Base-by-base conservation (phyloP, 192 early-diverging fungal species). In the Phlyctochytrium arcticum region DNA sequence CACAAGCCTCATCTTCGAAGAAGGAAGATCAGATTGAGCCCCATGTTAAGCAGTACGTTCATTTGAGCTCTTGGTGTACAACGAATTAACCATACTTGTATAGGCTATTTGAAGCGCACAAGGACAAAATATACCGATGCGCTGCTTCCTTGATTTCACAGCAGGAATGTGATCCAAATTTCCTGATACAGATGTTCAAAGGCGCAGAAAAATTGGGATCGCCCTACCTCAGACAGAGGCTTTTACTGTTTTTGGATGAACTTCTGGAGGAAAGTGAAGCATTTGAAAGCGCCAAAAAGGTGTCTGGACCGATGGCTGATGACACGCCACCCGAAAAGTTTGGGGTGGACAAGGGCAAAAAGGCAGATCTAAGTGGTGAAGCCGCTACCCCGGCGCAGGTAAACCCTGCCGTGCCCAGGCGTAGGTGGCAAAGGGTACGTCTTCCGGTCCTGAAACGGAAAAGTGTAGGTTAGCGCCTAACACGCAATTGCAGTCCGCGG, bases 131-230 rank as follows among this genome's bases (percentile, higher is more conserved):
- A 39, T 75, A 79, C 68, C 54, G 62, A 8, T 59, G 57, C 26
- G 77, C 77, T 21, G 77, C 77, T 9, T 35, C 31, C 54, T 26
- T 66, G 2, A 75, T 79, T 23, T 69, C 72, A 5, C 34, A 57
- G 12, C 65, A 67, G 31, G 73, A 73, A 46, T 15, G 4, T 8
- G 70, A 75, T 47, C 77, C 77, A 8, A 73, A 70, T 51, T 79
- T 75, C 47, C 37, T 79, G 19, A 46, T 79, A 19, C 67, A 70
- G 36, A 24, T 72, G 10, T 75, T 79, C 57, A 64, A 56, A 30
- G 39, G 42, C n/a, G 62, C 69, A 32, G 63, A 53, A 31, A 72
- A 70, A 37, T 49, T 75, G 36, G 55, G 68, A 30, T 37, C 56
- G 12, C 24, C 53, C 30, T 69, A 70, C 30, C 42, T 53, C 58